phyloP scores from a whole-genome alignment of 805 yeast species.

The Candida namnaoensis region DNA sequence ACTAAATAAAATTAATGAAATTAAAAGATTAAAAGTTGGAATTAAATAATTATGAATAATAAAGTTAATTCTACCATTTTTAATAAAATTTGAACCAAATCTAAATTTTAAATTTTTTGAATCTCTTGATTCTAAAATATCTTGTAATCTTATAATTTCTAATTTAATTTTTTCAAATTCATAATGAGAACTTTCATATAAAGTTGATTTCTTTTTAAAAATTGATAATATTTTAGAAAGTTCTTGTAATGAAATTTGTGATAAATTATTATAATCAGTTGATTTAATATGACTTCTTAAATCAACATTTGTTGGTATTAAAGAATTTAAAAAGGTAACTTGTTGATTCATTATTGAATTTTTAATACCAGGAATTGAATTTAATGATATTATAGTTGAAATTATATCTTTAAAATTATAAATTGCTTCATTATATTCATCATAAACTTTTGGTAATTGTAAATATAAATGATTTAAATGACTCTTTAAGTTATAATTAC shows the following conservation, averaged over 20 bases:
- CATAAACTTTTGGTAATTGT: constrained; percentile 49
- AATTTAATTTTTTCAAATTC: constrained; percentile 44
- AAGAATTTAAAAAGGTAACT: constrained; percentile 3
- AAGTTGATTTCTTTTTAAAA: constrained; percentile 42
- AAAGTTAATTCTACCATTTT: constrained; percentile 33
- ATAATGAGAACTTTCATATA: constrained; percentile 44
- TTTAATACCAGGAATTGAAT: constrained; percentile 13
- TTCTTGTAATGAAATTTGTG: constrained; percentile 19
- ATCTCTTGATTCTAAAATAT: constrained; percentile 36
- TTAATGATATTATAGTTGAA: constrained; percentile 45
- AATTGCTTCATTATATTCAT: constrained; percentile 54
- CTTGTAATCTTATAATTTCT: constrained; percentile 47
- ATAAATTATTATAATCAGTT: constrained; percentile 12
- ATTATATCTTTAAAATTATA: constrained; percentile 56
- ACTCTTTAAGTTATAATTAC: constrained; percentile 24
- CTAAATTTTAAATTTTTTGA: constrained; percentile 23
- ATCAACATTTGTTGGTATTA: constrained; percentile 11
- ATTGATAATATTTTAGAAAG: constrained; percentile 38
- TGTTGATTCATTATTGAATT: constrained; percentile 11
- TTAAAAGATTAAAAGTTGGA: constrained; percentile 36
- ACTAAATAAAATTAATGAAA: constrained; percentile 31
- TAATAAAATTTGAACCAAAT: constrained; percentile 15
- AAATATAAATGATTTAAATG: constrained; percentile 33
- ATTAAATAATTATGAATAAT: constrained; percentile 30
- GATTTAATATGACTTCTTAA: constrained; percentile 15